Base-by-base conservation (phyloP, 495 filamentous ascomycete species). In the Talaromyces adpressus region DNA sequence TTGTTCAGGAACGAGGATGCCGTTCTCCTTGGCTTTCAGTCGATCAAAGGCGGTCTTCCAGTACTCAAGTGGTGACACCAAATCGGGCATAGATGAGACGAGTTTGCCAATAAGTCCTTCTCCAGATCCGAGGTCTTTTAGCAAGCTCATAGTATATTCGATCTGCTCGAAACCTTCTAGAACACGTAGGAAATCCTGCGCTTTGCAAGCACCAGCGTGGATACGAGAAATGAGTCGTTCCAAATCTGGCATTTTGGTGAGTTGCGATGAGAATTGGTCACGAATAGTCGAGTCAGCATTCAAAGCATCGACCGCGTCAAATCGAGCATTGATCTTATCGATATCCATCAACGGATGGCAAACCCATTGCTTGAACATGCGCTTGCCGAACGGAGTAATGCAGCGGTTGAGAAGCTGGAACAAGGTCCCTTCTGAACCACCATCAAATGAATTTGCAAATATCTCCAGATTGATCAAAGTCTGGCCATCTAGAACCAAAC, bases 81-180 rank as follows among this genome's bases (percentile, higher is more conserved):
- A 78, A 68, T 97, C 84, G 0, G 95, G 95, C 91, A 99, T 96
- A 2, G 85, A 81, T 0, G 82, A 74, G 27, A 96, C 85, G 16
- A 99, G 82, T 54, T 91, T 85, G 41, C 91, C 91, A 58, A 99
- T 88, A 3, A 99, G 81, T 16, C 92, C 89, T 51, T 91, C 87
- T 2, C 89, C 91, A 2, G 79, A 72, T 27, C 87, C 87, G 69
- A 90, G 86, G 14, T 84, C 80, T 30, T 82, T 80, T 1, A 97
- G 82, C 12, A 96, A 81, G 63, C 85, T 83, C 82, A 96, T 91
- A 0, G 90, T 94, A 70, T 93, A 91, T 51, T 95, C 91, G 18
- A 98, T 97, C 72, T 96, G 93, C 74, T 98, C 95, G 69, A 98
- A 99, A 0, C 95, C 95, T 69, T 99, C 93, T 0, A 99, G 79